Evolutionary conservation across 345 rosid species (phyloP), one percentile per base, ranked within the genome.

Genomic region (Dipteronia sinensis): DNA sequence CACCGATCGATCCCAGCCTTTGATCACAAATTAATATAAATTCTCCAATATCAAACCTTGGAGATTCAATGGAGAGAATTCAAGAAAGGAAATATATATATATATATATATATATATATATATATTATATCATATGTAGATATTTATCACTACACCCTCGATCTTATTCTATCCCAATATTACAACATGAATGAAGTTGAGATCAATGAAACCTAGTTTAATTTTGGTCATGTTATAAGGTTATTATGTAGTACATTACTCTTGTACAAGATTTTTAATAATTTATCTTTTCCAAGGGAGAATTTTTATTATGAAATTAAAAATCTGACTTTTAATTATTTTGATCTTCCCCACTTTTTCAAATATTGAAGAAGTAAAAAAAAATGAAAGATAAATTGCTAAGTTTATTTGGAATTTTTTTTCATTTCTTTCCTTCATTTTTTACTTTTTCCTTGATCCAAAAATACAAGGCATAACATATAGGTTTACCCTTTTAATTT

Each of bases 1-100:
- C 83, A 75, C 87, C 84, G 81, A 46, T 81, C 72, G 11, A 65
- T 59, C 64, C n/a, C 20, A 7, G 23, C 27, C 23, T 59, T 19
- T 59, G 11, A 59, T 8, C 27, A 59, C 7, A 59, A 59, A 59
- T n/a, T 59, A 9, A 9, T n/a, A 59, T n/a, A 19, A 7, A 59
- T 59, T 59, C 27, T 59, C 7, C 64, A 34, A 4, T 34, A 22
- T 59, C 27, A 59, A n/a, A 59, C 11, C 27, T 59, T 59, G 27
- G 10, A 59, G n/a, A 16, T 16, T 59, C 22, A 59, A 59, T 58
- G n/a, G 7, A 58, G n/a, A 34, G 64, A 59, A 59, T 59, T 59
- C 27, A 17, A 56, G 62, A 56, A 56, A 56, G 7, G 7, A 19
- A 56, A 3, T n/a, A n/a, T n/a, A n/a, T n/a, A 56, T 0, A 53